Evolutionary conservation across 306 rosid genomes (phyloP), one percentile per base, ranked within the genome.

Genomic region (Begonia loranthoides): DNA sequence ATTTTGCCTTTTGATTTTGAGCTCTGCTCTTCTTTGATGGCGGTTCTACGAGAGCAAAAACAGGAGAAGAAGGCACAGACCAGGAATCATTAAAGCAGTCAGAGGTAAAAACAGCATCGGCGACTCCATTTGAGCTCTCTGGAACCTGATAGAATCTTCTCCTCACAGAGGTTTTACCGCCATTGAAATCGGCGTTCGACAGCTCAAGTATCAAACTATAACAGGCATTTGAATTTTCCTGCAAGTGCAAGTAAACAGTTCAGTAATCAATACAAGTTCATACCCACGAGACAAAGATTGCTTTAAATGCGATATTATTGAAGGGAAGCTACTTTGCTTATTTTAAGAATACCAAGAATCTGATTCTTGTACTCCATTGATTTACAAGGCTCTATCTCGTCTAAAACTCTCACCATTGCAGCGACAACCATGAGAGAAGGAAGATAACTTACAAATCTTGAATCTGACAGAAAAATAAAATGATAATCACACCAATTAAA

Each of bases 351-450:
- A 51, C 55, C 54, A 34, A 74, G 79, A 69, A 81, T 81, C 73
- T 75, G 82, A 15, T 67, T 71, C 62, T 75, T 72, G 70, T 72
- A 70, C 54, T 77, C 72, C 58, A 51, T 8, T 10, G 66, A 74
- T 53, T 60, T 73, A 43, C 57, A 40, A 33, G 79, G 76, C 51
- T 72, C 73, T 62, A 81, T 70, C 70, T 75, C 74, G 36, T 74
- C 77, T 56, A 81, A 73, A 49, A 77, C 84, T 61, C 69, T 62
- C 85, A 77, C 45, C 85, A 77, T 81, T 62, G 82, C 75, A 0
- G 90, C 82, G 49, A 78, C 70, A 45, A 82, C 84, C 76, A 77
- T 53, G 10, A 74, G 78, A 63, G 90, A 77, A 45, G 90, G 82
- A 21, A 81, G 79, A 72, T 57, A 69, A 55, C 77, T 74, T 48